Evolutionary conservation across 2,329 filamentous ascomycete genomes (phyloP).

Genomic region (Sporothrix variecibatus): DNA sequence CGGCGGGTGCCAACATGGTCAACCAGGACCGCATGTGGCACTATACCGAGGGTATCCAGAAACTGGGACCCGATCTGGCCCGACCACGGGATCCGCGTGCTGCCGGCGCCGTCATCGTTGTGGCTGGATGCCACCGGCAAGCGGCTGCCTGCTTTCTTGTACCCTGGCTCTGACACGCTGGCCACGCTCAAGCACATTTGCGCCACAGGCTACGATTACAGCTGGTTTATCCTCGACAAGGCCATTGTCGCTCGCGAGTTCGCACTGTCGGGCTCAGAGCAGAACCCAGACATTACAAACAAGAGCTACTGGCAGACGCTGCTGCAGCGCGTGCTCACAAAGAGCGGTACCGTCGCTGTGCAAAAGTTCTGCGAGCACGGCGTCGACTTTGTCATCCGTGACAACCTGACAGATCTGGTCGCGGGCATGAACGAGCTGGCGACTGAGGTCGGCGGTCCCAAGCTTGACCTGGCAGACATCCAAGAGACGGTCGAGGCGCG

Average conservation of each 20-base stretch:
- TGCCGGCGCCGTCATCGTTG: constrained; percentile 62
- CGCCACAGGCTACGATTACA: constrained; percentile 62
- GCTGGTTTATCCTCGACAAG: constrained; percentile 63
- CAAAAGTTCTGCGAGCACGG: constrained; percentile 62
- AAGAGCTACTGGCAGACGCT: constrained; percentile 59
- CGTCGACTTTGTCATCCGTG: constrained; percentile 60
- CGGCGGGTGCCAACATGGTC: constrained; percentile 55
- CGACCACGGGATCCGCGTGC: constrained; percentile 59
- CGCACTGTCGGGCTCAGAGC: constrained; percentile 62
- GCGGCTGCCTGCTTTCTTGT: constrained; percentile 58
- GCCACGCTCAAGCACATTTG: constrained; percentile 61
- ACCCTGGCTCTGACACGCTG: constrained; percentile 59
- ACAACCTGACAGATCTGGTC: constrained; percentile 57
- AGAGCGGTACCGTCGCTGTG: constrained; percentile 55
- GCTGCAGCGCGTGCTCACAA: constrained; percentile 51
- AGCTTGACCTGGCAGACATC: constrained; percentile 49
- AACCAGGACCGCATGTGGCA: constrained; percentile 68
- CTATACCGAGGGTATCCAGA: constrained; percentile 63
- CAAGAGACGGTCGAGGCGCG: constrained; percentile 53
- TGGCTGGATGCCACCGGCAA: constrained; percentile 64
- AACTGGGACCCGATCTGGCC: constrained; percentile 68
- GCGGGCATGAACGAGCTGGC: constrained; percentile 61
- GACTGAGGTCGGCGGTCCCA: constrained; percentile 47
- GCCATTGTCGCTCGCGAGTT: constrained; percentile 63
- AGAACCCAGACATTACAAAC: constrained; percentile 61